These are phyloP conservation scores for Nitzschia sp. DNA, from an alignment of 108 stramenopile species.

Conservation along the genomic window DNA sequence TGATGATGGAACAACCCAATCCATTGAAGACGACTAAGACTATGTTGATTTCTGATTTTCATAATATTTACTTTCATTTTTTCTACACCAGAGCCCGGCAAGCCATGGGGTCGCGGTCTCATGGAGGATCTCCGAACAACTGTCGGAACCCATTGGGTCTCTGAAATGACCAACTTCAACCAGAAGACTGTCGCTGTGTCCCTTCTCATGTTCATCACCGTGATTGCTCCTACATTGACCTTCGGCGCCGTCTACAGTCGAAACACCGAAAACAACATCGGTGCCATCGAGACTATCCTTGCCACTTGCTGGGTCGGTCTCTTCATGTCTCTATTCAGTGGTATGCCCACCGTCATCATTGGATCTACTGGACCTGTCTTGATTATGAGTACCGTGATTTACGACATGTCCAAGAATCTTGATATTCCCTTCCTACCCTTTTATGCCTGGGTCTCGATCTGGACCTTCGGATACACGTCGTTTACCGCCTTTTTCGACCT, in stretches of 20 bases:
- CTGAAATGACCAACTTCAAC: constrained; percentile 55
- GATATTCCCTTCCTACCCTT: constrained; percentile 49
- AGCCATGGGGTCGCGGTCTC: constrained; percentile 44
- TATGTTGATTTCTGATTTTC: not conserved
- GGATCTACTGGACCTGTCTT: constrained; percentile 58
- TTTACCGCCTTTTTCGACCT: constrained; percentile 48
- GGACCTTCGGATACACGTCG: not conserved
- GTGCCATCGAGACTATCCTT: constrained; percentile 46
- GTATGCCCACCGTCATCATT: constrained; percentile 39
- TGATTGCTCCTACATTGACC: constrained; percentile 71
- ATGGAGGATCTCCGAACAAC: constrained; percentile 35
- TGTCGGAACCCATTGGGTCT: constrained; percentile 48
- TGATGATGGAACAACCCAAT: constrained; percentile 37
- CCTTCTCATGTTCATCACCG: constrained; percentile 77
- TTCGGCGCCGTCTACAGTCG: constrained; percentile 42
- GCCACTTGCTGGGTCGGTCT: constrained; percentile 51
- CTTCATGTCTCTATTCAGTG: constrained; percentile 41
- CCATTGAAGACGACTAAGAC: not conserved
- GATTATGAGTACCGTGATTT: constrained; percentile 36
- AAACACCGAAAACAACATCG: constrained; percentile 62
- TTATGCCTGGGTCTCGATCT: constrained; percentile 29
- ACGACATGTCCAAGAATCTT: constrained; percentile 35
- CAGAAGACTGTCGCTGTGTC: constrained; percentile 46
- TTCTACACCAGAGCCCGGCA: not conserved
- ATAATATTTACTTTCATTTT: not conserved